A percentile compares a stretch with the other conserved stretches of the same genome.
These are phyloP conservation scores for Epichloe amarillans DNA, from an alignment of 2,329 filamentous ascomycete genomes.

Conservation along the genomic window DNA sequence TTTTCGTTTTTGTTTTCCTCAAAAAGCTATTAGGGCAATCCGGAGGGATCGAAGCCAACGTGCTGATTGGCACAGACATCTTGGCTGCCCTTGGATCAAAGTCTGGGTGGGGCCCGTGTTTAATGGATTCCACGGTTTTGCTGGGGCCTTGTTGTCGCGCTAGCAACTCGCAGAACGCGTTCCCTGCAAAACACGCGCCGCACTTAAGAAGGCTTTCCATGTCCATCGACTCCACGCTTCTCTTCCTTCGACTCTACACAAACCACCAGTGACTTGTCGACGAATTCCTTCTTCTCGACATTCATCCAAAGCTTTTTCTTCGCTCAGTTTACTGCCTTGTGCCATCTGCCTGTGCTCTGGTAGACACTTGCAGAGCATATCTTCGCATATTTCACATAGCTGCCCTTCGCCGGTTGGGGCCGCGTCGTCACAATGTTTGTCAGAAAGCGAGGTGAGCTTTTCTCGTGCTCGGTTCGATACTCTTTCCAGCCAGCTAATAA, in stretches of 20 bases:
- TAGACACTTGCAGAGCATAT: conserved; percentile 14
- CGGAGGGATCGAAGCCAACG: neutral
- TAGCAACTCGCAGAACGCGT: conserved; percentile 20
- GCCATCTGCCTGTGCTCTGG: conserved; percentile 12
- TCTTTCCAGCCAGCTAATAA: conserved; percentile 14
- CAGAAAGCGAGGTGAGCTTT: conserved; percentile 45
- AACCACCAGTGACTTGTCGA: conserved; percentile 7
- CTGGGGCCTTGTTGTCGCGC: conserved; percentile 16
- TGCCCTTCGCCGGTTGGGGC: conserved; percentile 9
- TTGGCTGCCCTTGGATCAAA: neutral
- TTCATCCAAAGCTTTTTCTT: conserved; percentile 1
- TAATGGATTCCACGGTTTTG: conserved; percentile 14
- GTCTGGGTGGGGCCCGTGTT: conserved; percentile 11
- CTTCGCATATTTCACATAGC: conserved; percentile 11
- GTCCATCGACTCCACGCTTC: conserved; percentile 7
- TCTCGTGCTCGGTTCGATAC: neutral
- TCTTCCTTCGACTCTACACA: conserved; percentile 11
- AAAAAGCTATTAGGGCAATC: too few relatives aligned
- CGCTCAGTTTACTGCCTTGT: neutral
- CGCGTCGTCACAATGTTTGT: conserved; percentile 40
- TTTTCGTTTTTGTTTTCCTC: too few relatives aligned
- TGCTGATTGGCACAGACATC: too few relatives aligned
- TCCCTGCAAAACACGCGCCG: conserved; percentile 18
- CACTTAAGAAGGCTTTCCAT: conserved; percentile 22
- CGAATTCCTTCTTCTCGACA: neutral